Conservation (phyloP, 2,329 filamentous ascomycete genomes). For the Lachnellula hyalina region DNA sequence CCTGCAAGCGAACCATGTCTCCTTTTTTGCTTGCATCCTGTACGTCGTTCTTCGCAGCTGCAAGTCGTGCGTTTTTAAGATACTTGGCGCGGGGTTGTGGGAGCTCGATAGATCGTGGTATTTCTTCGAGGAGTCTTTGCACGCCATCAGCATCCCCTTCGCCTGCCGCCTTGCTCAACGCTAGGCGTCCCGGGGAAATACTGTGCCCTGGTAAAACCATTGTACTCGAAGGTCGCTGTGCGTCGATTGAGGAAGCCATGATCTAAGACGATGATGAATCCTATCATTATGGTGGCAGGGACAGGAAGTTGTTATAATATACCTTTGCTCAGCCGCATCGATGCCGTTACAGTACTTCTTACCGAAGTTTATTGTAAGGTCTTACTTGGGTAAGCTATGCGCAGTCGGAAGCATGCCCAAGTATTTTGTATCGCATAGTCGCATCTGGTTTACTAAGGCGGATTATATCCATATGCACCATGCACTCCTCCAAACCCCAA, state of each 20-base stretch:
- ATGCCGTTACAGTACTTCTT: no score
- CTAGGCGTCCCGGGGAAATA: background rate
- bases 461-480: background rate
- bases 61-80: background rate
- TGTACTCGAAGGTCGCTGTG: no score
- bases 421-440: no score
- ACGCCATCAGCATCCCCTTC: background rate
- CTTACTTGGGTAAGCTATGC: no score
- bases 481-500: background rate
- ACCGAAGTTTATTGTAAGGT: no score
- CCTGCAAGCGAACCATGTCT: background rate
- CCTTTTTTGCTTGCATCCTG: background rate
- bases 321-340: no score
- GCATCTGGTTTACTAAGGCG: background rate
- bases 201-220: background rate
- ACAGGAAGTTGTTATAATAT: no score
- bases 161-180: background rate
- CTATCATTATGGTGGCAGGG: no score
- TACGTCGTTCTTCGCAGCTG: background rate
- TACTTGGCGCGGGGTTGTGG: slow-evolving; percentile 1
- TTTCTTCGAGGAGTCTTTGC: background rate
- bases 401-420: no score
- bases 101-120: background rate
- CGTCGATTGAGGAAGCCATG: no score
- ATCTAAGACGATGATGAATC: no score